Evolutionary conservation across 768 basidiomycete genomes (phyloP), one percentile per base, ranked within the genome.

Genomic region (Coprinopsis cinerea): DNA sequence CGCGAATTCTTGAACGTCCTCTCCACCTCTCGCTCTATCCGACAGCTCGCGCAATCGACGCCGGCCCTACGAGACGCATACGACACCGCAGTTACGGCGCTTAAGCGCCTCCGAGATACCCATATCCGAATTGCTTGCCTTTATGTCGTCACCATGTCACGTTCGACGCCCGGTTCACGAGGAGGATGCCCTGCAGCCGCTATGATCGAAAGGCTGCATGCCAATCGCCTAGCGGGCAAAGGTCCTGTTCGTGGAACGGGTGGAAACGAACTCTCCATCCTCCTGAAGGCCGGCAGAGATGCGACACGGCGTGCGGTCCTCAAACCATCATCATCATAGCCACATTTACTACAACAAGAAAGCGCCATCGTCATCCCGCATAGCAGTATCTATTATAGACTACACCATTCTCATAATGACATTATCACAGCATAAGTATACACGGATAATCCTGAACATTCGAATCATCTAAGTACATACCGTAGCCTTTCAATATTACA

Each of bases 61-160:
- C 78, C 83, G 4, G 69, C 73, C 2, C 68, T 90, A 30, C 78
- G 76, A 30, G 83, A 82, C 35, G 76, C 88, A 25, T 99, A 94
- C 64, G 87, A 99, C 62, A 65, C 68, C 10, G 88, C 85, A 3
- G 81, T 97, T 26, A 67, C 72, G 45, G 81, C 92, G 1, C 67
- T 97, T 63, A 95, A 92, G 67, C 73, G 73, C 51, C 77, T 97
- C 62, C 75, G 95, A 48, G 91, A 95, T 63, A 72, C 74, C 39
- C 95, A 99, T 66, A 92, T 98, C 71, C 82, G 85, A 45, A 79
- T 97, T 48, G 94, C 89, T 35, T 85, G 84, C 58, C 67, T 90
- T 36, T 98, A 96, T 64, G 72, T 97, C 58, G 83, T 97, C 26
- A 79, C 81, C 14, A 92, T 92, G 83, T 84, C 92, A 17, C 75